phyloP scores from a whole-genome alignment of 176 grass and related monocot species.

The Hordeum marinum region DNA sequence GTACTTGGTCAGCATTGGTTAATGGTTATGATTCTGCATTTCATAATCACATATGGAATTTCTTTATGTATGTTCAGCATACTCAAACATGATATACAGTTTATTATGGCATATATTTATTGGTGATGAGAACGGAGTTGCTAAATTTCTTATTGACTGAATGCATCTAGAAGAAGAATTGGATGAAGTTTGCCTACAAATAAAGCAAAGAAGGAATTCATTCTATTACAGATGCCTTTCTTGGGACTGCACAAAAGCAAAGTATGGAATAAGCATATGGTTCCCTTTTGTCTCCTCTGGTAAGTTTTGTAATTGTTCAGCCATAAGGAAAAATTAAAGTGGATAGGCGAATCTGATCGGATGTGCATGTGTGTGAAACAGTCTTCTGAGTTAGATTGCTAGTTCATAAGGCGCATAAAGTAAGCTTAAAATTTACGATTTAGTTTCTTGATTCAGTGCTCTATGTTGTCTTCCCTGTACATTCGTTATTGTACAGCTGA shows the following conservation, averaged over 20 bases:
- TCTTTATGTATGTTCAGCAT: constrained; percentile 24
- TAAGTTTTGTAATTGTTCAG: constrained; percentile 97
- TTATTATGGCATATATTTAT: constrained; percentile 40
- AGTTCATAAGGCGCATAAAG: constrained; percentile 36
- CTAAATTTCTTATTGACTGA: constrained; percentile 72
- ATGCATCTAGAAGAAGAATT: constrained; percentile 83
- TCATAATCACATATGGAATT: constrained; percentile 28
- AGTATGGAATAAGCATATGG: constrained; percentile 81
- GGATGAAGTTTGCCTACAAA: constrained; percentile 39
- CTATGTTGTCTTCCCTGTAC: constrained; percentile 30
- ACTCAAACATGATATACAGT: constrained; percentile 21
- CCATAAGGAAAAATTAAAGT: constrained; percentile 59
- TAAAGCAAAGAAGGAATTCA: constrained; percentile 66
- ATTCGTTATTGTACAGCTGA: not conserved
- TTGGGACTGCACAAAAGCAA: constrained; percentile 77
- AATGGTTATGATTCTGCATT: constrained; percentile 37
- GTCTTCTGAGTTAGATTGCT: constrained; percentile 26
- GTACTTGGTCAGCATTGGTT: constrained; percentile 22
- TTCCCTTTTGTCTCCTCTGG: constrained; percentile 90
- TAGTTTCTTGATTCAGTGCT: constrained; percentile 28
- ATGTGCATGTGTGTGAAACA: constrained; percentile 31
- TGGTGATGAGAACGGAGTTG: constrained; percentile 22
- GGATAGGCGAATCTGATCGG: constrained; percentile 47
- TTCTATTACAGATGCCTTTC: constrained; percentile 71
- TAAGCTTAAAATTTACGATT: constrained; percentile 33